phyloP scores from a whole-genome alignment of 1,284 basidiomycete species.

The Austroboletus rostrupii region DNA sequence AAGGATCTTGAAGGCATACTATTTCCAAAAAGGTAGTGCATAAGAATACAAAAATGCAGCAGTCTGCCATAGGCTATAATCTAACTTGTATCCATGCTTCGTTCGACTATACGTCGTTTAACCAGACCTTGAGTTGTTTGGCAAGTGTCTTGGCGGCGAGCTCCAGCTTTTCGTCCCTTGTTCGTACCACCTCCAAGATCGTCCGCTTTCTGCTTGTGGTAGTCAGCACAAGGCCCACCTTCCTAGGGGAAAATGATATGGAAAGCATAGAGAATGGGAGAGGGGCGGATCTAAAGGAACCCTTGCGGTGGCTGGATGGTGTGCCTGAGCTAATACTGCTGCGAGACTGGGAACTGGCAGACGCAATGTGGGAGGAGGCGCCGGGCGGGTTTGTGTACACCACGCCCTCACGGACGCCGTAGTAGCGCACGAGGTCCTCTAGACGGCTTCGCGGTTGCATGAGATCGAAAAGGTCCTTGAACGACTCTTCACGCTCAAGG shows the following conservation, averaged over 20 bases:
- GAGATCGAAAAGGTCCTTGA: constrained; percentile 72
- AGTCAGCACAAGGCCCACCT: constrained; percentile 51
- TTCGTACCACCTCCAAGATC: constrained; percentile 52
- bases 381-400: constrained; percentile 29
- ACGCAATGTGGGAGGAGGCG: constrained; percentile 10
- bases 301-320: constrained; percentile 2
- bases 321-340: background rate
- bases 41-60: no score
- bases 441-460: constrained; percentile 65
- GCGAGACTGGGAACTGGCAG: background rate
- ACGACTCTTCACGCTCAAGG: constrained; percentile 65
- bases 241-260: constrained; percentile 55
- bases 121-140: constrained; percentile 32
- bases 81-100: no score
- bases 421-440: constrained; percentile 64
- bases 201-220: constrained; percentile 43
- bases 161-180: constrained; percentile 58
- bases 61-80: no score
- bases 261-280: constrained; percentile 54
- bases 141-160: constrained; percentile 52
- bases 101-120: constrained; percentile 14
- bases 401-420: constrained; percentile 55
- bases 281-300: constrained; percentile 22
- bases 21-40: no score
- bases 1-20: no score